These are phyloP conservation scores for Dalbergia oliveri DNA, from an alignment of 306 rosid species.

Conservation along the genomic window DNA sequence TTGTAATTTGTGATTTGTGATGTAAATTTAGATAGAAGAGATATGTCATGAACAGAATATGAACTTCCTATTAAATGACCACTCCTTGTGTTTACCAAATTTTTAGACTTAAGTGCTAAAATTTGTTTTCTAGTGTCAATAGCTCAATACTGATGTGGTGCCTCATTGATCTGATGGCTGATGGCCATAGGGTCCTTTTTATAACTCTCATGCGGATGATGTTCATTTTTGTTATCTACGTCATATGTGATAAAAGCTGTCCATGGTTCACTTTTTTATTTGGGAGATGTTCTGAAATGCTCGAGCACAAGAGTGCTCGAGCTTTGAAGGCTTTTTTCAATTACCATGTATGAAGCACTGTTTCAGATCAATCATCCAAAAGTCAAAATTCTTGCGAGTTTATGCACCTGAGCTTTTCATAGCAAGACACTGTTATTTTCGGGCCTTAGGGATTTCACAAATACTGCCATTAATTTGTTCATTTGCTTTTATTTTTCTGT, in stretches of 20 bases:
- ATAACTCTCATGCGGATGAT: conserved; percentile 5
- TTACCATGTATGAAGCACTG: not conserved
- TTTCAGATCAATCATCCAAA: not conserved
- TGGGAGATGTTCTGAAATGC: not conserved
- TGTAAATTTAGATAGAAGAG: not conserved
- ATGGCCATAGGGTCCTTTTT: not conserved
- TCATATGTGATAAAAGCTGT: conserved; percentile 1
- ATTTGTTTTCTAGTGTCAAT: conserved; percentile 16
- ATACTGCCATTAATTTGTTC: not conserved
- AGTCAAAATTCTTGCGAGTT: not conserved
- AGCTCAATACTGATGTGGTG: not conserved
- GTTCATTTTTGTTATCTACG: not conserved
- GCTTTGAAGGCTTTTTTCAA: not conserved
- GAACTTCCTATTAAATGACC: not conserved
- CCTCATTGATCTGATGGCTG: not conserved
- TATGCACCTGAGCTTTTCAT: not conserved
- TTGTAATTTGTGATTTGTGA: conserved; percentile 11
- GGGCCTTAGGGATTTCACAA: not conserved
- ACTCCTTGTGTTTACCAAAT: not conserved
- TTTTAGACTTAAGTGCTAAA: not conserved
- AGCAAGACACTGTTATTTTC: not conserved
- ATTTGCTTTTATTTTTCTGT: conserved; percentile 18
- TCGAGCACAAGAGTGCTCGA: not conserved
- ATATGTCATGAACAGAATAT: not conserved
- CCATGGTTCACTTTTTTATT: not conserved